These are phyloP conservation scores for Pichia californica DNA, from an alignment of 805 yeast genomes.

Conservation along the genomic window DNA sequence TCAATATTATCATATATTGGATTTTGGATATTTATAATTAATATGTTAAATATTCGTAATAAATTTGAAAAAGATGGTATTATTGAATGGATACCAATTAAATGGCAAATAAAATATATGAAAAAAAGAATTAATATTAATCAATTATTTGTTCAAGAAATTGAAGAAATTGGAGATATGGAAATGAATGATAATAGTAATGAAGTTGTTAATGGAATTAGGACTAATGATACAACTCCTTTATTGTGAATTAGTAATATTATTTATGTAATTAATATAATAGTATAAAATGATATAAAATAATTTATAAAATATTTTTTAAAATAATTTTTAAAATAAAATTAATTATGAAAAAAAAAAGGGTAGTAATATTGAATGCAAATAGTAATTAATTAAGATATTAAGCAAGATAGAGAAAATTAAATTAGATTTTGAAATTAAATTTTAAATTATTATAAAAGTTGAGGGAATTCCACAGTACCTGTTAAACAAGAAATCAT, in stretches of 20 bases:
- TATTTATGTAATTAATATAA: too few relatives aligned
- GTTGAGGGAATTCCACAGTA: conserved; percentile 48
- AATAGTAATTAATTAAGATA: too few relatives aligned
- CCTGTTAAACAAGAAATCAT: conserved; percentile 81
- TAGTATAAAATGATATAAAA: too few relatives aligned
- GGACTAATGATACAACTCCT: neutral
- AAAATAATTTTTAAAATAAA: too few relatives aligned
- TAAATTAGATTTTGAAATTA: neutral
- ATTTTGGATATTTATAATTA: conserved; percentile 59
- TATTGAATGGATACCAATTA: conserved; percentile 54
- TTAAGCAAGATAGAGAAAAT: neutral
- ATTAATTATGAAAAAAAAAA: too few relatives aligned
- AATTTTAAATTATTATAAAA: conserved; percentile 1
- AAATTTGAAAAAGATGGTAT: conserved; percentile 53
- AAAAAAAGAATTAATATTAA: conserved; percentile 31
- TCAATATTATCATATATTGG: conserved; percentile 66
- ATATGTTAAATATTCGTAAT: conserved; percentile 34
- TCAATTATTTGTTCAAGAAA: conserved; percentile 22
- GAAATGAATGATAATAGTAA: neutral
- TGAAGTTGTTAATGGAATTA: too few relatives aligned
- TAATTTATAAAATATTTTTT: too few relatives aligned
- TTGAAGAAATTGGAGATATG: conserved; percentile 13
- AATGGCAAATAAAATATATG: conserved; percentile 52
- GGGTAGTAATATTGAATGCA: too few relatives aligned
- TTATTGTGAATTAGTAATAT: neutral